These are phyloP conservation scores for Pseudogymnoascus sp. DNA, from an alignment of 2,329 filamentous ascomycete species.

Conservation along the genomic window DNA sequence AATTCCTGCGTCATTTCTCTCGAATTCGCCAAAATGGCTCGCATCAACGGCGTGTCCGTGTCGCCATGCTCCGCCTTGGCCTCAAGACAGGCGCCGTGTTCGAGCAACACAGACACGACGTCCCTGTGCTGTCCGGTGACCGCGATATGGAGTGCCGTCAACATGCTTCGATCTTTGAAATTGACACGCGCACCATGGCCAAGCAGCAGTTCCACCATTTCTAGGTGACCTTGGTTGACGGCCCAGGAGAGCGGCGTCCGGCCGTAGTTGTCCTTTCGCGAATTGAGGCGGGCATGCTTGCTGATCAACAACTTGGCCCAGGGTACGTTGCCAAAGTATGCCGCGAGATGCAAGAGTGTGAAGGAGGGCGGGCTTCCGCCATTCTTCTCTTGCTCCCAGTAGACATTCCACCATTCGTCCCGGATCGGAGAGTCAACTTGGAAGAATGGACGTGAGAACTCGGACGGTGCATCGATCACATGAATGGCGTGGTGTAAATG, in stretches of 20 bases:
- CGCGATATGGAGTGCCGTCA: slow-evolving; percentile 21
- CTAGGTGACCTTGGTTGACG: background rate
- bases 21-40: slow-evolving; percentile 16
- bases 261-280: slow-evolving; percentile 13
- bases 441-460: slow-evolving; percentile 22
- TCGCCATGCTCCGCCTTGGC: slow-evolving; percentile 13
- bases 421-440: slow-evolving; percentile 17
- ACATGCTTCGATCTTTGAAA: slow-evolving; percentile 13
- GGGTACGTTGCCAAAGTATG: slow-evolving; percentile 21
- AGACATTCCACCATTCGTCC: slow-evolving; percentile 22
- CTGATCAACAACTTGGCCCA: slow-evolving; percentile 22
- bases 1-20: slow-evolving; percentile 17
- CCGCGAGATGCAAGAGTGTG: slow-evolving; percentile 22
- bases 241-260: no score
- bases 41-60: slow-evolving; percentile 17
- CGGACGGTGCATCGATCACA: slow-evolving; percentile 15
- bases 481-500: slow-evolving; percentile 20
- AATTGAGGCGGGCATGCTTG: slow-evolving; percentile 17
- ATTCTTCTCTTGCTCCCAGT: slow-evolving; percentile 22
- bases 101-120: slow-evolving; percentile 17
- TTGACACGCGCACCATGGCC: slow-evolving; percentile 9
- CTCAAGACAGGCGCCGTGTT: slow-evolving; percentile 15
- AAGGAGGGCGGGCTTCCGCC: slow-evolving; percentile 22
- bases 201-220: slow-evolving; percentile 14
- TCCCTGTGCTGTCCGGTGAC: slow-evolving; percentile 15